Evolutionary conservation across 2,329 filamentous ascomycete species (phyloP), one percentile per base, ranked within the genome.

Genomic region (Dactylellina cionopaga): DNA sequence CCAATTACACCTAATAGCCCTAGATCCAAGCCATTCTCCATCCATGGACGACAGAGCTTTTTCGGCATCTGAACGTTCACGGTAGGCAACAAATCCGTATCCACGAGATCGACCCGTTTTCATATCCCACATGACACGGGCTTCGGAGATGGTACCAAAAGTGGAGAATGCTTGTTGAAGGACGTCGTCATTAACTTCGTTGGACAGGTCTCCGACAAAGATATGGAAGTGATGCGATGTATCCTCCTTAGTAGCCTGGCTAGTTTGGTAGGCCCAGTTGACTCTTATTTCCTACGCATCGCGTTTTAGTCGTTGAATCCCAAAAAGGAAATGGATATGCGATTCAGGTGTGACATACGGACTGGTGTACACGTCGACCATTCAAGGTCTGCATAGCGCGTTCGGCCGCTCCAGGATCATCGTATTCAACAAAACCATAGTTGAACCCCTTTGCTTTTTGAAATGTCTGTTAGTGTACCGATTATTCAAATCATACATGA

Each of bases 41-140:
- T 99, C 95, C 95, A 99, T 99, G 74, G 92, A 92, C 83, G 90
- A 96, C 78, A 99, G 82, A 1, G 95, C 94, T 83, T 97, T 96
- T 81, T 99, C 95, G 25, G 95, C 95, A 79, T 99, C 95, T 33
- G 87, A 84, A 75, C 94, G 92, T 75, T 99, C 95, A 74, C 94
- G 91, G 86, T 96, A 99, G 52, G 95, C 95, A 77, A 98, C 94
- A 79, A 99, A 99, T 10, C 95, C 95, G 79, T 99, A 99, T 72
- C 95, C 95, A 80, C 95, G 91, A 76, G 95, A 98, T 75, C 95
- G 90, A 76, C 95, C 95, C 33, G 95, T 99, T 86, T 99, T 99
- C 95, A 99, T 99, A 81, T 99, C 95, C 95, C 95, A 99, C 95
- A 99, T 99, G 75, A 99, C 95, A 78, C 95, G 92, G 71, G 95